These are phyloP conservation scores for Metschnikowia koreensis DNA, from an alignment of 805 yeast species.

Conservation along the genomic window DNA sequence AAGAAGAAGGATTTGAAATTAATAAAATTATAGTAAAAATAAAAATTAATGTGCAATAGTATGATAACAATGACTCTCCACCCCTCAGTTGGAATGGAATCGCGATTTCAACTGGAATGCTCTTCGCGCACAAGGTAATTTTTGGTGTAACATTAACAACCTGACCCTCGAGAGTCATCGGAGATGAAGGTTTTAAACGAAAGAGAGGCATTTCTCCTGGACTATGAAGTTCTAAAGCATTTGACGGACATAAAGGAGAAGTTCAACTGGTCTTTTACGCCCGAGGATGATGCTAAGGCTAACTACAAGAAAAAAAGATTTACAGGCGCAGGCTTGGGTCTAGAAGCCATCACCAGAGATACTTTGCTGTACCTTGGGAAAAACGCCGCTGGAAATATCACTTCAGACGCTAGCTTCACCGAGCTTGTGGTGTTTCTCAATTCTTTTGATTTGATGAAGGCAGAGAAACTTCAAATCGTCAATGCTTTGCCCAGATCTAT, in stretches of 20 bases:
- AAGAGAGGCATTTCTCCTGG: slow-evolving; percentile 60
- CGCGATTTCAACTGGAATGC: not conserved
- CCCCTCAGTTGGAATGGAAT: not conserved
- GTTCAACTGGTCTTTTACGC: slow-evolving; percentile 46
- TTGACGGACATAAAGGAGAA: slow-evolving; percentile 46
- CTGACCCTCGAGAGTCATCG: not conserved
- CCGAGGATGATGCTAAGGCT: slow-evolving; percentile 28
- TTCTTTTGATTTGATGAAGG: slow-evolving; percentile 63
- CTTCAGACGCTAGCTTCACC: slow-evolving; percentile 23
- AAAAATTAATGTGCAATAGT: too few species aligned
- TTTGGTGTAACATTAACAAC: not conserved
- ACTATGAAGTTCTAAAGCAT: slow-evolving; percentile 62
- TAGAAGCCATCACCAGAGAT: slow-evolving; percentile 52
- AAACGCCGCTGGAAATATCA: slow-evolving; percentile 25
- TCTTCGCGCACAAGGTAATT: slow-evolving; percentile 2
- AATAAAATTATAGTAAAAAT: too few species aligned
- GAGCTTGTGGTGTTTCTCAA: slow-evolving; percentile 47
- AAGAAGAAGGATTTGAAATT: too few species aligned
- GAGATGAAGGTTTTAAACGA: slow-evolving; percentile 45
- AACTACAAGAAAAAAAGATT: slow-evolving; percentile 26
- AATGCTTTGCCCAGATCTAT: slow-evolving; percentile 77
- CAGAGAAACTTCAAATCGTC: slow-evolving; percentile 80
- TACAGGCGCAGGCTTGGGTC: slow-evolving; percentile 43
- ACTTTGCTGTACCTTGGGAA: slow-evolving; percentile 39
- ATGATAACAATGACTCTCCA: too few species aligned